These are phyloP conservation scores for Clavariopsis aquatica DNA, from an alignment of 495 filamentous ascomycete genomes.

Conservation along the genomic window DNA sequence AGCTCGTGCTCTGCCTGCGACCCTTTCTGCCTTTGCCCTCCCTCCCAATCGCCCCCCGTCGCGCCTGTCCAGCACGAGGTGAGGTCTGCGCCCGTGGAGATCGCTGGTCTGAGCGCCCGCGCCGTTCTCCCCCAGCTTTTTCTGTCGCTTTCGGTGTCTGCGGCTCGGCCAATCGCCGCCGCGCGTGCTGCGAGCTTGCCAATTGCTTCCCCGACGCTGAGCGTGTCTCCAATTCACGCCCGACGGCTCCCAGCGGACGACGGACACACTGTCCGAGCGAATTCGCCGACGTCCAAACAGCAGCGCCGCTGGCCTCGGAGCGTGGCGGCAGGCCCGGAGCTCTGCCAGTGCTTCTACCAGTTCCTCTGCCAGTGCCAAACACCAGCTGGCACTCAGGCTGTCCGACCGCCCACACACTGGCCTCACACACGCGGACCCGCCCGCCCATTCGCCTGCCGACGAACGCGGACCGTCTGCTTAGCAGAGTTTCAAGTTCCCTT, in stretches of 20 bases:
- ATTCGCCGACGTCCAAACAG: conserved; percentile 22
- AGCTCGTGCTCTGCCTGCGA: not conserved
- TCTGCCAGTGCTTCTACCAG: not conserved
- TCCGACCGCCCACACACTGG: no score
- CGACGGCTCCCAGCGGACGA: conserved; percentile 18
- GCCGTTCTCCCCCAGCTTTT: conserved; percentile 27
- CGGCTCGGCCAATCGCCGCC: conserved; percentile 29
- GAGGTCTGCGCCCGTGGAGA: conserved; percentile 12
- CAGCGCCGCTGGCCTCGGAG: not conserved
- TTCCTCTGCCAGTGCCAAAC: no score
- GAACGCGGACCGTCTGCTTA: conserved; percentile 1
- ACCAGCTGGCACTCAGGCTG: no score
- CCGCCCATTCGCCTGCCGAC: conserved; percentile 17
- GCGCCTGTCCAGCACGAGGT: not conserved
- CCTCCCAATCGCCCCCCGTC: not conserved
- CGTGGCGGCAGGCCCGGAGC: not conserved
- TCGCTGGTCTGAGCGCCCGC: conserved; percentile 29
- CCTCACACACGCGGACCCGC: not conserved
- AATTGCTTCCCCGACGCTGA: conserved; percentile 35
- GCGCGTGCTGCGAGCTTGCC: conserved; percentile 27
- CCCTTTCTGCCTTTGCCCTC: conserved; percentile 3
- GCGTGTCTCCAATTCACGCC: conserved; percentile 25
- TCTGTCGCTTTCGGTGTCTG: conserved; percentile 29
- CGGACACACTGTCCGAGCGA: conserved; percentile 10
- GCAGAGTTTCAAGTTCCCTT: conserved; percentile 6